Percentiles rank a stretch among this genome's conserved stretches.
phyloP scores from a whole-genome alignment of 345 rosid species.

The Iberis pinnata region DNA sequence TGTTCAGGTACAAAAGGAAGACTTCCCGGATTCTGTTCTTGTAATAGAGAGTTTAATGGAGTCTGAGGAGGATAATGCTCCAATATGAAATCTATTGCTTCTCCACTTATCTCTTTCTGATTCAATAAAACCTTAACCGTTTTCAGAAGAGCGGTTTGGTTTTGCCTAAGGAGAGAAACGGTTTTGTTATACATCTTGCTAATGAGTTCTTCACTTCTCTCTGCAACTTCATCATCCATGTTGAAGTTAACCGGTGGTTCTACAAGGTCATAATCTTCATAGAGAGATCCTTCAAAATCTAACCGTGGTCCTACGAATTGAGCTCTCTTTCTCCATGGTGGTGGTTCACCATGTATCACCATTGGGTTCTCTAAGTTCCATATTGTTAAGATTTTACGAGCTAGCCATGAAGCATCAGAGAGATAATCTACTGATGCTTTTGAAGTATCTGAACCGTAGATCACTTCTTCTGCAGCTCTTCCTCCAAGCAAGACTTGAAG shows the following conservation, averaged over 20 bases:
- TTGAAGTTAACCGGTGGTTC: slow-evolving; percentile 80
- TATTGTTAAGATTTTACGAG: slow-evolving; percentile 82
- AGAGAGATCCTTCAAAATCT: slow-evolving; percentile 91
- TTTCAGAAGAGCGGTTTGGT: slow-evolving; percentile 79
- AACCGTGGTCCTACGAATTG: slow-evolving; percentile 81
- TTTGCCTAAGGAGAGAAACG: slow-evolving; percentile 52
- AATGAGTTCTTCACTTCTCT: slow-evolving; percentile 66
- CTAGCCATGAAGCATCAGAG: slow-evolving; percentile 94
- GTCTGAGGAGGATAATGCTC: slow-evolving; percentile 70
- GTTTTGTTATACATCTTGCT: slow-evolving; percentile 53
- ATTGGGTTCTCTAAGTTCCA: slow-evolving; percentile 92
- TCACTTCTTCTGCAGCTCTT: slow-evolving; percentile 92
- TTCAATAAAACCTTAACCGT: slow-evolving; percentile 78
- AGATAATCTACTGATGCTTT: slow-evolving; percentile 76
- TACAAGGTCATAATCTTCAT: slow-evolving; percentile 58
- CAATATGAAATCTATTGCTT: slow-evolving; percentile 69
- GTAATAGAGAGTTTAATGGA: slow-evolving; percentile 47
- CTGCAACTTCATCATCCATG: slow-evolving; percentile 71
- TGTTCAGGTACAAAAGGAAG: slow-evolving; percentile 43
- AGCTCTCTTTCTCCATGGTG: slow-evolving; percentile 73
- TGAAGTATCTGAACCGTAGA: slow-evolving; percentile 85
- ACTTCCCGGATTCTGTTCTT: slow-evolving; percentile 71
- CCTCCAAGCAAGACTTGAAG: slow-evolving; percentile 92
- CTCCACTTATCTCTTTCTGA: slow-evolving; percentile 71
- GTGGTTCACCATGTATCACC: slow-evolving; percentile 91